These are phyloP conservation scores for Crucihimalaya himalaica DNA, from an alignment of 345 rosid species.

Conservation along the genomic window DNA sequence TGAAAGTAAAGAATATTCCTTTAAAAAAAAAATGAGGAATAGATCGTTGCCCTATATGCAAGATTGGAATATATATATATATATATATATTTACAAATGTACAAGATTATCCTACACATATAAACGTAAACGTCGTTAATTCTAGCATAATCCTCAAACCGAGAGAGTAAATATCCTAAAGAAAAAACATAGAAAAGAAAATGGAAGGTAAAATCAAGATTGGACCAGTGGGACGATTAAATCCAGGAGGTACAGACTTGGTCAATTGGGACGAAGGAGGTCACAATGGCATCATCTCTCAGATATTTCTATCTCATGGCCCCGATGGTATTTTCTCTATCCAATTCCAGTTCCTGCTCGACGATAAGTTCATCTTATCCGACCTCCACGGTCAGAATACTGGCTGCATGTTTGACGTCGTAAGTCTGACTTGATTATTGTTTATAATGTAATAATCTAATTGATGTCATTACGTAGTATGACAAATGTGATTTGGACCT, in stretches of 20 bases:
- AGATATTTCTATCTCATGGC: background rate
- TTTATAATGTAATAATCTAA: too few relatives aligned
- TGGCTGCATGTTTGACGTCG: constrained; percentile 32
- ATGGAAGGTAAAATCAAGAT: constrained; percentile 36
- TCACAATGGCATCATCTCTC: constrained; percentile 27
- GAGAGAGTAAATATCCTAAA: background rate
- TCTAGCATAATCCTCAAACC: background rate
- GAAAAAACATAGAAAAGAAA: background rate
- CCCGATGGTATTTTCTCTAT: constrained; percentile 9
- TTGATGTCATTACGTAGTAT: too few relatives aligned
- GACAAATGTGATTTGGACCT: background rate
- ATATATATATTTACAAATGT: background rate
- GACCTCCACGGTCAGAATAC: constrained; percentile 15
- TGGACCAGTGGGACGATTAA: constrained; percentile 29
- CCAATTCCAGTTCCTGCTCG: constrained; percentile 25
- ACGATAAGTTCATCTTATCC: constrained; percentile 24
- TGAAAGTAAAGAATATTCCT: too few relatives aligned
- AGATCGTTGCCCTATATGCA: background rate
- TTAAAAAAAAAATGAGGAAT: too few relatives aligned
- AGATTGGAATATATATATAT: too few relatives aligned
- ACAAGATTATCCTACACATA: background rate
- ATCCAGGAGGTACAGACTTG: background rate
- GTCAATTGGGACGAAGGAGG: constrained; percentile 26
- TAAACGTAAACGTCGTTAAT: background rate
- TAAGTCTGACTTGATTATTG: background rate